Evolutionary conservation across 208 protist genomes (phyloP).

Genomic region (Polymyxa betae): DNA sequence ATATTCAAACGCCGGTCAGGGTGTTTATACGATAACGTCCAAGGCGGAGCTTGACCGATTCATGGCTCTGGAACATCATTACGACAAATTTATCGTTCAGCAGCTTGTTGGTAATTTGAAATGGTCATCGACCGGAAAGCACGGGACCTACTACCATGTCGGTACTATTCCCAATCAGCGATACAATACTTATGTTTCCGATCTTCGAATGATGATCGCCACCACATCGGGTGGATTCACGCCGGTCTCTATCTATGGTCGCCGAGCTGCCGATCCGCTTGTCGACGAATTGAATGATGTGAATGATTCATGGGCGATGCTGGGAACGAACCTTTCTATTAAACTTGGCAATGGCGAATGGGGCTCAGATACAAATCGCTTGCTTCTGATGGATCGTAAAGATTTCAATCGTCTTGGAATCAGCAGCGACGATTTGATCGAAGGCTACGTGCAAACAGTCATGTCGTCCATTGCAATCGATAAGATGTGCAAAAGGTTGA

Average conservation of each 20-base stretch:
- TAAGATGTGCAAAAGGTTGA: conserved; percentile 62
- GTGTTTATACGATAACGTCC: conserved; percentile 76
- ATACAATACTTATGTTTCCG: conserved; percentile 69
- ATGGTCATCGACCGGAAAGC: conserved; percentile 61
- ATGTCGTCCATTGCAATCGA: conserved; percentile 75
- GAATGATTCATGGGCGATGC: conserved; percentile 69
- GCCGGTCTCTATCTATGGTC: conserved; percentile 72
- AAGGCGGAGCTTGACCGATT: conserved; percentile 72
- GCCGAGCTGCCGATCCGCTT: conserved; percentile 65
- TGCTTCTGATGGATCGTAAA: conserved; percentile 73
- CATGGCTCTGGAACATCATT: conserved; percentile 68
- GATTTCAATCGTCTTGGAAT: conserved; percentile 76
- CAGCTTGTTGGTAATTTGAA: conserved; percentile 73
- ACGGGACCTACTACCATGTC: conserved; percentile 70
- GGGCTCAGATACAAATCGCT: conserved; percentile 72
- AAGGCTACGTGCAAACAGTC: conserved; percentile 74
- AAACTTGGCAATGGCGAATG: conserved; percentile 66
- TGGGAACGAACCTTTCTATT: conserved; percentile 75
- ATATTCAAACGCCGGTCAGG: conserved; percentile 64
- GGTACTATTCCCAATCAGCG: conserved; percentile 72
- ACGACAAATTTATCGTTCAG: conserved; percentile 78
- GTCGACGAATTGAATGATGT: not conserved
- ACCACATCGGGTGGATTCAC: conserved; percentile 64
- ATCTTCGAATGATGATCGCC: conserved; percentile 75
- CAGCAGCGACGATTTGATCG: conserved; percentile 76